Evolutionary conservation across 2,329 filamentous ascomycete genomes (phyloP).

Genomic region (Magnaporthales sp.): DNA sequence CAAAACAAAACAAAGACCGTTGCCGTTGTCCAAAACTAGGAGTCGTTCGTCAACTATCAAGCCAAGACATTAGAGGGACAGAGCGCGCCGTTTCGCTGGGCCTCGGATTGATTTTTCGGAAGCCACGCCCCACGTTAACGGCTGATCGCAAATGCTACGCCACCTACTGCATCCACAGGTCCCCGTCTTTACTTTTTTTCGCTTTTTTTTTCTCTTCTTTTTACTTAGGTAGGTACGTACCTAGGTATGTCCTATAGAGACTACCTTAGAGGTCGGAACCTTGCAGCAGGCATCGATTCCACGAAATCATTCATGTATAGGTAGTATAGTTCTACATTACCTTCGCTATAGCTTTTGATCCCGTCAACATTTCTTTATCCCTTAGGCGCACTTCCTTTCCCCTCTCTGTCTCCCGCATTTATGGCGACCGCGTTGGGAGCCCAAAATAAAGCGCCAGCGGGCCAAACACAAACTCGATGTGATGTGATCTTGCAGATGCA

Average conservation of each 20-base stretch:
- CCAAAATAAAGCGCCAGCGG: not conserved
- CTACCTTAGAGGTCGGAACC: too few species aligned
- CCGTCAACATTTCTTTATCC: too few species aligned
- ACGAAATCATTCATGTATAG: too few species aligned
- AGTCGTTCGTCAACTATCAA: not conserved
- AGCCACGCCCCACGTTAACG: not conserved
- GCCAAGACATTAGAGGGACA: not conserved
- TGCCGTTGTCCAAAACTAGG: not conserved
- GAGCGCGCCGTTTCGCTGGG: not conserved
- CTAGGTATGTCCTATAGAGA: too few species aligned
- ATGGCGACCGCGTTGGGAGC: not conserved
- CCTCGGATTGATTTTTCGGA: not conserved
- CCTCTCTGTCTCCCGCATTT: not conserved
- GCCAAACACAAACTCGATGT: not conserved
- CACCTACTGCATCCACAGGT: too few species aligned
- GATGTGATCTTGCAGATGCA: not conserved
- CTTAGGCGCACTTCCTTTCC: not conserved
- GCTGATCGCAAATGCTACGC: not conserved
- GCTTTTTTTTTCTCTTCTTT: not conserved
- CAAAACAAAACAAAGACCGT: not conserved
- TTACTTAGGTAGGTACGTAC: too few species aligned
- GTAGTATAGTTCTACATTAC: too few species aligned
- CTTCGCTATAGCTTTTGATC: too few species aligned
- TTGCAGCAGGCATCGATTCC: too few species aligned
- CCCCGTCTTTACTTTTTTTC: too few species aligned